Percentiles rank a stretch among this genome's conserved stretches.
Evolutionary conservation across 2,329 filamentous ascomycete species (phyloP).

Genomic region (Drechslerella dactyloides): DNA sequence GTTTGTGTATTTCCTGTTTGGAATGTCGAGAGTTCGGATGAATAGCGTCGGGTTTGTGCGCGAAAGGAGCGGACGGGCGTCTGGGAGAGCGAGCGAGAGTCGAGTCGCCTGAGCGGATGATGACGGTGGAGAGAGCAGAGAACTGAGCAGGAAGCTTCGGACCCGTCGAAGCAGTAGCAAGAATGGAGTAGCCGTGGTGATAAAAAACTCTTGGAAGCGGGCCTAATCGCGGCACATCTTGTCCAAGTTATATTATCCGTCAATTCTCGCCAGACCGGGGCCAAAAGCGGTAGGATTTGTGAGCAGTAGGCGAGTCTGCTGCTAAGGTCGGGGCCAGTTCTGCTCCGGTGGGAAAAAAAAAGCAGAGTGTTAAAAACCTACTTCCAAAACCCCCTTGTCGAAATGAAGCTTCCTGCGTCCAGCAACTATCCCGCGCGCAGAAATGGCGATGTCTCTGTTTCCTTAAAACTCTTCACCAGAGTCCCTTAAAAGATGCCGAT

Average conservation of each 20-base stretch:
- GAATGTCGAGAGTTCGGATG: conserved; percentile 1
- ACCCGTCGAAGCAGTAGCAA: conserved; percentile 9
- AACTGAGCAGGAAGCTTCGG: conserved; percentile 1
- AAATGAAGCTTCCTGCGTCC: conserved; percentile 19
- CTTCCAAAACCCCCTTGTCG: conserved; percentile 13
- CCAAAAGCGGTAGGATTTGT: conserved; percentile 37
- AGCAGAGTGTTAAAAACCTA: conserved; percentile 14
- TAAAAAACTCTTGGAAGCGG: conserved; percentile 9
- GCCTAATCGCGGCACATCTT: conserved; percentile 45
- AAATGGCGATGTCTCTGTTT: conserved; percentile 14
- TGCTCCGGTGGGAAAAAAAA: conserved; percentile 6
- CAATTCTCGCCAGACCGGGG: conserved; percentile 14
- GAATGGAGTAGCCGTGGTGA: conserved; percentile 4
- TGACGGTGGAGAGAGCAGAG: conserved; percentile 1
- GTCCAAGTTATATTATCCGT: conserved; percentile 33
- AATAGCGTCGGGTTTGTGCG: neutral
- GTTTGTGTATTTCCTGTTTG: conserved; percentile 3
- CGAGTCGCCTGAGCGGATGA: neutral
- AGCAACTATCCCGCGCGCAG: conserved; percentile 15
- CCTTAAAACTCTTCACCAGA: conserved; percentile 22
- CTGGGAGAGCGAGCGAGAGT: conserved; percentile 4
- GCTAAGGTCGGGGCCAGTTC: neutral
- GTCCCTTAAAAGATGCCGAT: conserved; percentile 11
- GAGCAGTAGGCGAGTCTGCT: conserved; percentile 9
- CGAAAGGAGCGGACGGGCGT: neutral